phyloP scores from a whole-genome alignment of 2,329 filamentous ascomycete species.

The Ophiostoma sp. region DNA sequence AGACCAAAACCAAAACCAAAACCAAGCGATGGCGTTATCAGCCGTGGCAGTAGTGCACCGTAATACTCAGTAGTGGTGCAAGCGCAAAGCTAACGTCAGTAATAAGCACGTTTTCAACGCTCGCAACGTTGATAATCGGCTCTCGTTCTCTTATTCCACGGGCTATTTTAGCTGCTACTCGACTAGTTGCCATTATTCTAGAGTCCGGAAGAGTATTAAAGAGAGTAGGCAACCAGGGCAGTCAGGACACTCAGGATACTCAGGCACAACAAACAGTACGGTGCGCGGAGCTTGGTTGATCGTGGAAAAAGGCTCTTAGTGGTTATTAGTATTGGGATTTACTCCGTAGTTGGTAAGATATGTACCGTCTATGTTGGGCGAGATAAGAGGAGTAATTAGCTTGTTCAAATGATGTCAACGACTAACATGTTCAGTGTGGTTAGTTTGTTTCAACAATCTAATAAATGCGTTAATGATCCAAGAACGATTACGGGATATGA shows the following conservation, averaged over 20 bases:
- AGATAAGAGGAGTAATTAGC: constrained; percentile 1
- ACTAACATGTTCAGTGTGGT: background rate
- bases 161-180: background rate
- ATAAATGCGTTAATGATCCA: background rate
- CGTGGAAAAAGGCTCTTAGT: background rate
- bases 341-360: too few relatives aligned
- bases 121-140: constrained; percentile 6
- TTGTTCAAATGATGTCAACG: background rate
- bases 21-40: constrained; percentile 9
- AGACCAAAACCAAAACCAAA: background rate
- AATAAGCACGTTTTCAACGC: constrained; percentile 5
- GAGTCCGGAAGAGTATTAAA: background rate
- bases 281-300: constrained; percentile 4
- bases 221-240: background rate
- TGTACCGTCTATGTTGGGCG: background rate
- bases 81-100: constrained; percentile 6
- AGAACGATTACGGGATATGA: background rate
- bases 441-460: too few relatives aligned
- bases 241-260: background rate
- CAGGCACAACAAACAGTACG: background rate
- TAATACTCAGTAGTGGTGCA: background rate
- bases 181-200: background rate
- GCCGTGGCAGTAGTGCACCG: background rate
- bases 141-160: background rate
- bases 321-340: too few relatives aligned